Evolutionary conservation across 2,329 filamentous ascomycete genomes (phyloP), one percentile per base, ranked within the genome.

Genomic region (Aspergillus hiratsukae): DNA sequence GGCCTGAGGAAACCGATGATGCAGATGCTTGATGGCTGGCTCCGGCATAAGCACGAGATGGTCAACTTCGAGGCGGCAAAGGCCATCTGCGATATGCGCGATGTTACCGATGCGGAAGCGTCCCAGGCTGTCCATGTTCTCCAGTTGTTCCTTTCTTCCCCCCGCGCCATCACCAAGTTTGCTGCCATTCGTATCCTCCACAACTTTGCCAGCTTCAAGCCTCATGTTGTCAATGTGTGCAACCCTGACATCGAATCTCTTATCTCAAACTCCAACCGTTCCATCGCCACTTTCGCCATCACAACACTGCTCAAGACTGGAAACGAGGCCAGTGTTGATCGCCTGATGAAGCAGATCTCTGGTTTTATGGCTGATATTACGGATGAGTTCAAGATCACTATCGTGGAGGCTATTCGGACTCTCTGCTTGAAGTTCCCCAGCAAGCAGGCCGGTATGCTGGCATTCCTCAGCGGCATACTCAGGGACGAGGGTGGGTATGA

Each of bases 321-420:
- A 59, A 99, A 97, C 71, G 94, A 99, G 77, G 90, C 90, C 41
- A 97, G 91, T 64, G 94, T 99, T 48, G 94, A 99, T 73, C 87
- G 94, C 53, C 78, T 99, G 64, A 97, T 99, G 91, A 97, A 97
- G 83, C 92, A 97, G 75, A 97, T 99, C 61, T 91, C 91, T 25
- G 88, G 89, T 41, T 97, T 99, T 80, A 97, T 99, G 94, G 90
- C 92, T 4, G 94, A 97, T 76, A 97, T 97, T 64, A 97, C 93
- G 6, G 94, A 99, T 71, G 94, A 99, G 75, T 99, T 99, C 82
- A 99, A 97, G 82, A 96, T 99, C 65, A 99, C 94, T n/a, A 96
- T 99, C 68, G 93, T 99, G 46, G 94, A 99, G 75, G 94, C 94
- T 45, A 97, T 99, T 70, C 89, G 94, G 59, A 97, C 94, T 3